These are phyloP conservation scores for Seminavis robusta DNA, from an alignment of 108 stramenopile genomes.

Conservation along the genomic window DNA sequence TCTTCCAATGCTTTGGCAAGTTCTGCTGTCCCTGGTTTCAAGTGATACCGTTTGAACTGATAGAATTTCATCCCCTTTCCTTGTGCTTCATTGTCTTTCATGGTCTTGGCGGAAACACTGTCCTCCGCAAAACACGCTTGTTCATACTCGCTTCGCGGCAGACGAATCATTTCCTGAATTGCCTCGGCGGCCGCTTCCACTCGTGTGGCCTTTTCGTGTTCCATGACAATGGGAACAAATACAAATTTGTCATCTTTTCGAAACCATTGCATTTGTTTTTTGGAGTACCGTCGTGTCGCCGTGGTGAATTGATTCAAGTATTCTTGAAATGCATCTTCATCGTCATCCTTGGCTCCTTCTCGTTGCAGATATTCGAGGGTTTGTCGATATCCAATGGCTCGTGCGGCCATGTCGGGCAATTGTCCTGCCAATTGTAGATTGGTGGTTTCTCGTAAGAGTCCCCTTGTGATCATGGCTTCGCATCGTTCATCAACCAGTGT, in stretches of 20 bases:
- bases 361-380: slow-evolving; percentile 80
- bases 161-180: slow-evolving; percentile 44
- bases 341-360: slow-evolving; percentile 30
- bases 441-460: slow-evolving; percentile 81
- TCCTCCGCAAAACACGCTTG: slow-evolving; percentile 28
- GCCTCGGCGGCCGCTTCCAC: slow-evolving; percentile 35
- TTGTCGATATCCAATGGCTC: slow-evolving; percentile 97
- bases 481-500: slow-evolving; percentile 85
- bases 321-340: slow-evolving; percentile 53
- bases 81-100: slow-evolving; percentile 60
- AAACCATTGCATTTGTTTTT: slow-evolving; percentile 96
- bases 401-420: slow-evolving; percentile 74
- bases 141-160: slow-evolving; percentile 60
- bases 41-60: slow-evolving; percentile 45
- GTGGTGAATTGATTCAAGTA: slow-evolving; percentile 81
- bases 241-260: slow-evolving; percentile 75
- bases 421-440: slow-evolving; percentile 53
- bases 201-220: slow-evolving; percentile 33
- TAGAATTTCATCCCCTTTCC: slow-evolving; percentile 84
- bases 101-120: slow-evolving; percentile 41
- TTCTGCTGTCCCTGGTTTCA: slow-evolving; percentile 45
- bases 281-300: slow-evolving; percentile 90
- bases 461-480: slow-evolving; percentile 85
- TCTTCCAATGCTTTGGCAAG: slow-evolving; percentile 42
- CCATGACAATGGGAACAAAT: slow-evolving; percentile 71